Evolutionary conservation across 2,329 filamentous ascomycete genomes (phyloP), one percentile per base, ranked within the genome.

Genomic region (Metarhizium album): DNA sequence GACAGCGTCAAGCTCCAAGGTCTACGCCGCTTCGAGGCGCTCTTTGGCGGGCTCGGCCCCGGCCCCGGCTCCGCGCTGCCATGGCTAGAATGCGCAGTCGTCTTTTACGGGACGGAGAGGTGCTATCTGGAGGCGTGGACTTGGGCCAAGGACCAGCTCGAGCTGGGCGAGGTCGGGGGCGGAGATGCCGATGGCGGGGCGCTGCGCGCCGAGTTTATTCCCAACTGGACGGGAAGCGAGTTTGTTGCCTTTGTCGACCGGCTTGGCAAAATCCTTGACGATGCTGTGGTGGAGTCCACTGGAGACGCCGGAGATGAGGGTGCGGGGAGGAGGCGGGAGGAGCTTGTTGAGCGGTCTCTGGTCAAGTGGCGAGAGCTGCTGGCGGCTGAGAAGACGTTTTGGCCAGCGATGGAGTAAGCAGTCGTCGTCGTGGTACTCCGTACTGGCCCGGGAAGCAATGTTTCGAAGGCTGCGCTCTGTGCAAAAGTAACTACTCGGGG

Each of bases 31-130:
- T 68, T 70, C 54, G 63, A 70, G 47, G 54, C 54, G 20, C 76
- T 87, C 4, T 76, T 81, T 51, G 74, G 72, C n/a, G 74, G 74
- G 3, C 71, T 77, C 13, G 72, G 73, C 47, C 67, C 74, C 0
- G 71, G 70, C 7, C 69, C 70, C 2, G 73, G 67, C 1, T 55
- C 58, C 2, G 49, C 55, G 1, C 62, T 87, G 0, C 65, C 69
- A 0, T 74, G 71, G 60, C 67, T 90, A 2, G 84, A 89, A 62
- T 84, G 82, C 5, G 72, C 87, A 54, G 76, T 87, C 2, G 74
- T 87, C n/a, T 76, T 90, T 23, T 90, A 84, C 82, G 82, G 80
- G n/a, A 88, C 83, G 1, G 86, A 91, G 67, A 79, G 73, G 45
- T 76, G 74, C 53, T 84, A 84, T 60, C 61, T 83, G 18, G 71